Evolutionary conservation across 345 rosid genomes (phyloP).

Genomic region (Streptanthus diversifolius): DNA sequence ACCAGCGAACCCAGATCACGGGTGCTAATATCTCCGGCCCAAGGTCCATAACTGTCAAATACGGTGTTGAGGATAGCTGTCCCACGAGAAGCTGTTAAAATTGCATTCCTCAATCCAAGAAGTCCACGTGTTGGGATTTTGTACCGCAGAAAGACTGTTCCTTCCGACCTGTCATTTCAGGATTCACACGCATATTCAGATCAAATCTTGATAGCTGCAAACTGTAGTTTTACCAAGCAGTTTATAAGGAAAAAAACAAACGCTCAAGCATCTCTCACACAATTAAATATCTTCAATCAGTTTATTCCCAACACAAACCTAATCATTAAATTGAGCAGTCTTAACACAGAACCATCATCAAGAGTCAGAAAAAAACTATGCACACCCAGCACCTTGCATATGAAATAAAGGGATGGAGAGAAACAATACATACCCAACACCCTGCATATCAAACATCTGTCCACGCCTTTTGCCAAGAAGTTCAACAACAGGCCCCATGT

Average conservation of each 20-base stretch:
- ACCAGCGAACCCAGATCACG: constrained; percentile 96
- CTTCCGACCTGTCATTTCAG: constrained; percentile 60
- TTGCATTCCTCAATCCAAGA: constrained; percentile 93
- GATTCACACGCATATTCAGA: constrained; percentile 23
- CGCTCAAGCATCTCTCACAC: background rate
- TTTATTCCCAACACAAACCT: too few relatives aligned
- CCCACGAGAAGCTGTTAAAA: constrained; percentile 95
- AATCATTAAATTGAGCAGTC: background rate
- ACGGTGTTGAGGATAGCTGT: constrained; percentile 90
- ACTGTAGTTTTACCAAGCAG: background rate
- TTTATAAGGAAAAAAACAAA: background rate
- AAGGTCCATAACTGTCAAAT: constrained; percentile 84
- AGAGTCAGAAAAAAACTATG: background rate
- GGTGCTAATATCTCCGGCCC: constrained; percentile 87
- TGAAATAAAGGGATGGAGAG: constrained; percentile 4
- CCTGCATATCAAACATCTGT: constrained; percentile 92
- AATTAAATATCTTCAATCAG: background rate
- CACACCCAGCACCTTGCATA: background rate
- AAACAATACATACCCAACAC: constrained; percentile 54
- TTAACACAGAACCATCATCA: background rate
- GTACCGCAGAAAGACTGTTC: constrained; percentile 73
- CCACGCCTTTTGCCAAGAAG: constrained; percentile 97
- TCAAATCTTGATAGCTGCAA: background rate
- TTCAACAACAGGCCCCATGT: constrained; percentile 96
- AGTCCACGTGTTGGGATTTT: constrained; percentile 97